A percentile compares a stretch with the other conserved stretches of the same genome.
Evolutionary conservation across 2,329 filamentous ascomycete genomes (phyloP).

Genomic region (Aspergillus floridensis): DNA sequence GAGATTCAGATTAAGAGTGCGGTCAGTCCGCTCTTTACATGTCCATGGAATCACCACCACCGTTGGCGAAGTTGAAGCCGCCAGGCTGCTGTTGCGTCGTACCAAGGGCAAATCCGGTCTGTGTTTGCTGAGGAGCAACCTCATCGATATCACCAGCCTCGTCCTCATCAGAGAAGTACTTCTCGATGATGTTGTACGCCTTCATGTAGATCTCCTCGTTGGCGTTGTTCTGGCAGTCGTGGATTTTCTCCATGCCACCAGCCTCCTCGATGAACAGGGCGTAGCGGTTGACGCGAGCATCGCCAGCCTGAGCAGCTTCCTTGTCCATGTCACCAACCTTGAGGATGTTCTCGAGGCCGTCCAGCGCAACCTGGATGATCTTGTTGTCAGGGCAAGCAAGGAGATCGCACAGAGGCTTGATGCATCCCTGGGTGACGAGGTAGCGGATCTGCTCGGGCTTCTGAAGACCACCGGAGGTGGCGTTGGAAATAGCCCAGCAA

Average conservation of each 20-base stretch:
- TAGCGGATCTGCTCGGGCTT: conserved; percentile 99
- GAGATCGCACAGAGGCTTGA: conserved; percentile 94
- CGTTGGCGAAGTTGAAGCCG: conserved; percentile 89
- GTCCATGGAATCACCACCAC: conserved; percentile 69
- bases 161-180: conserved; percentile 99
- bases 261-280: conserved; percentile 98
- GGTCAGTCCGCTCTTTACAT: conserved; percentile 53
- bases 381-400: conserved; percentile 98
- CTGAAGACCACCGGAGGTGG: conserved; percentile 93
- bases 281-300: conserved; percentile 77
- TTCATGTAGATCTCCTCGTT: conserved; percentile 99
- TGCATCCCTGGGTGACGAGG: conserved; percentile 88
- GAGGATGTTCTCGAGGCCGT: conserved; percentile 97
- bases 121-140: conserved; percentile 67
- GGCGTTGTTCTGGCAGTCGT: conserved; percentile 99
- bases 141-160: conserved; percentile 81
- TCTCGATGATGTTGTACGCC: conserved; percentile 99
- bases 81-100: conserved; percentile 65
- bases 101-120: conserved; percentile 70
- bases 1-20: conserved; percentile 15
- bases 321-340: conserved; percentile 99
- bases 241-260: conserved; percentile 99
- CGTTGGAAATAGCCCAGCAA: conserved; percentile 99
- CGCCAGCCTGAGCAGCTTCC: conserved; percentile 63
- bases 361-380: conserved; percentile 97